Base-by-base conservation (phyloP, 805 yeast genomes). In the Huiozyma sinensis region DNA sequence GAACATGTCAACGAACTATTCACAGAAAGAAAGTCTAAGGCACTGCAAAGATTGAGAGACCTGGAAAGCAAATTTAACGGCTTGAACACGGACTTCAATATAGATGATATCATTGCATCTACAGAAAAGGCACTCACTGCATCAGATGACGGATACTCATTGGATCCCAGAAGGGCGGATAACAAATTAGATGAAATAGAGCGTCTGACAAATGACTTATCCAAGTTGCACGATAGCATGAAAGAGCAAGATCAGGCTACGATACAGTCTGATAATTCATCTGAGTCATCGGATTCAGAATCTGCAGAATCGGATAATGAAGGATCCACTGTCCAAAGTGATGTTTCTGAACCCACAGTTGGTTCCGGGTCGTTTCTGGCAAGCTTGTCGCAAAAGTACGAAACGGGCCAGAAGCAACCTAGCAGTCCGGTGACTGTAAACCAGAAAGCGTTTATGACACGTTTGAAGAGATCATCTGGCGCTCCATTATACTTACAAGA, bases 11-110 rank as follows among this genome's bases (percentile, higher is more conserved):
- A 73, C 47, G 79, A 82, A 40, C 56, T 74, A 53, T 71, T 80
- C 61, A 68, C 72, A 38, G 75, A 75, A 47, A 81, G 80, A 54
- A 83, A 79, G 54, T 56, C 69, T 41, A 69, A 76, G 58, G 90
- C 90, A 0, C 67, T 85, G 70, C 82, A 80, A 45, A 70, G 95
- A 51, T 69, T 89, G 44, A 67, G 75, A 33, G 83, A 81, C 49
- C 70, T 89, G 43, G 92, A 86, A 57, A 66, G 67, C 28, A 72
- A 75, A 46, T 81, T 83, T 54, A 73, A 77, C 46, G 83, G 78
- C 51, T 73, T 81, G 54, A 76, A 81, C 45, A 75, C 79, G 42
- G 77, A 75, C 48, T 77, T 79, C 39, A 54, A 52, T n/a, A 30
- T 53, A 3, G 33, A 45, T 2, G 52, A 47, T 11, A 35, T 43